Conservation (phyloP, 129 eudicot species). For the Scalesia atractyloides region DNA sequence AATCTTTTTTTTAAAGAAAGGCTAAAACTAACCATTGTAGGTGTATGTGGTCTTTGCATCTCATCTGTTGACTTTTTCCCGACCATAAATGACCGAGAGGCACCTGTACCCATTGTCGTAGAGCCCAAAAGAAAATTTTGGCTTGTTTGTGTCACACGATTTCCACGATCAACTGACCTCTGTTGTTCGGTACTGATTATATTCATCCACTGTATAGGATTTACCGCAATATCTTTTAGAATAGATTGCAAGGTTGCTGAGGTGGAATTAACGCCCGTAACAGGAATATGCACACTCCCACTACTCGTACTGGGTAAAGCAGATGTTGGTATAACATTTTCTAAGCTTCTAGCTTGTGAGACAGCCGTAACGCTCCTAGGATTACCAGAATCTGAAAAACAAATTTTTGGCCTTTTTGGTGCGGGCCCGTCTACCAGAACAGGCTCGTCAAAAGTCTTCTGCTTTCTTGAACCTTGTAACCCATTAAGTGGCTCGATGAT, state of each 20-base stretch:
- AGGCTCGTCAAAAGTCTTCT: slow-evolving; percentile 47
- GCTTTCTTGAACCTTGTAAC: slow-evolving; percentile 41
- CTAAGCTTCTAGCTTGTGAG: slow-evolving; percentile 44
- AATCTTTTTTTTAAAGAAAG: neutral
- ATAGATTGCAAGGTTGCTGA: slow-evolving; percentile 63
- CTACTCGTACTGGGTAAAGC: slow-evolving; percentile 29
- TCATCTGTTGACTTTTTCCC: slow-evolving; percentile 51
- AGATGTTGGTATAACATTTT: slow-evolving; percentile 31
- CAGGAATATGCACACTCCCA: slow-evolving; percentile 39
- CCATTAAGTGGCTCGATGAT: slow-evolving; percentile 36
- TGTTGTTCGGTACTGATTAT: slow-evolving; percentile 60
- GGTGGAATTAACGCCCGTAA: slow-evolving; percentile 40
- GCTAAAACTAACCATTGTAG: slow-evolving; percentile 36
- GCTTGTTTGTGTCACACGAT: slow-evolving; percentile 35
- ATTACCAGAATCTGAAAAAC: slow-evolving; percentile 30
- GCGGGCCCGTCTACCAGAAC: slow-evolving; percentile 62
- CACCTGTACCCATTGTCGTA: slow-evolving; percentile 41
- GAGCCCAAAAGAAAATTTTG: slow-evolving; percentile 47
- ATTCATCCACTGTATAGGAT: slow-evolving; percentile 77
- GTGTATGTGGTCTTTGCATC: slow-evolving; percentile 55
- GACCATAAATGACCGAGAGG: slow-evolving; percentile 32
- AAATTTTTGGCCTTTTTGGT: slow-evolving; percentile 59
- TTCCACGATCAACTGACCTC: slow-evolving; percentile 52
- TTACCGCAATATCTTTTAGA: slow-evolving; percentile 78
- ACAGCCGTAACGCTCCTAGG: slow-evolving; percentile 28